Conservation (phyloP, 768 basidiomycete genomes). For the Suillus americanus region DNA sequence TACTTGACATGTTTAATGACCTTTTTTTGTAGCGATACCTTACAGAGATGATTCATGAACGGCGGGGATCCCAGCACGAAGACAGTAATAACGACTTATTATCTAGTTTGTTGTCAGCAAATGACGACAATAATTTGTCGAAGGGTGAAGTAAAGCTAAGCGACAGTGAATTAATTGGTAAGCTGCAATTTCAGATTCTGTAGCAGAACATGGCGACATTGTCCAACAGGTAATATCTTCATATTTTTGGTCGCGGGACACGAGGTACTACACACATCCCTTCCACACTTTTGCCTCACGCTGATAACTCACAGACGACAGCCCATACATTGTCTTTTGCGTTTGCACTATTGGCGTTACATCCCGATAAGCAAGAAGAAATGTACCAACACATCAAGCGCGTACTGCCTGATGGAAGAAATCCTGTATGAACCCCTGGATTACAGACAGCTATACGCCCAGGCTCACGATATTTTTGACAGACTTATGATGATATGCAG, state of each 20-base stretch:
- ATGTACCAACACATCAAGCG: conserved; percentile 33
- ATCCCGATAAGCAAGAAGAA: conserved; percentile 39
- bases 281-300: background rate
- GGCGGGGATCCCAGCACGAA: conserved; percentile 34
- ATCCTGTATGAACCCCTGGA: conserved; percentile 21
- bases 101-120: conserved; percentile 50
- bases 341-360: conserved; percentile 36
- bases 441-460: conserved; percentile 18
- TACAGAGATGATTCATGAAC: conserved; percentile 51
- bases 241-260: conserved; percentile 56
- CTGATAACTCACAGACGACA: conserved; percentile 26
- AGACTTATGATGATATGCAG: conserved; percentile 11
- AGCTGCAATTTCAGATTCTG: conserved; percentile 1
- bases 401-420: conserved; percentile 22
- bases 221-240: conserved; percentile 34
- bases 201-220: background rate
- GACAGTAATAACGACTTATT: conserved; percentile 51
- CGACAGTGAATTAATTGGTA: conserved; percentile 44
- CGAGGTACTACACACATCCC: conserved; percentile 44
- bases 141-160: conserved; percentile 33
- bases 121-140: conserved; percentile 34
- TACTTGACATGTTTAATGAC: background rate
- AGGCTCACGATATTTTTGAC: background rate
- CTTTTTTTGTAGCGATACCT: conserved; percentile 38
- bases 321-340: conserved; percentile 34